Evolutionary conservation across 2,329 filamentous ascomycete species (phyloP).

Genomic region (Penicillium sp.): DNA sequence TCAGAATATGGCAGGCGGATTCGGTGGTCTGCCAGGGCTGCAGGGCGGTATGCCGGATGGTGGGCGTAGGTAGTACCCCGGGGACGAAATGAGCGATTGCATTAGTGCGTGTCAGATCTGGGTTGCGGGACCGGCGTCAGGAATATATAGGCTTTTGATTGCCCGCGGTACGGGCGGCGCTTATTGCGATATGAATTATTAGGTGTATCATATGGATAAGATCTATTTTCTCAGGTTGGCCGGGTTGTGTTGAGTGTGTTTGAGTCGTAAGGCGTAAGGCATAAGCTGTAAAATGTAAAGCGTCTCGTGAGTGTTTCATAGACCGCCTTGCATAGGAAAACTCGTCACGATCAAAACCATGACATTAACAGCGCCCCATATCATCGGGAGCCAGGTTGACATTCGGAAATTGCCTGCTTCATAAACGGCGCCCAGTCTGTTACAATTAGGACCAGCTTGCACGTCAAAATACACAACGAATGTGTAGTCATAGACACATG

Average conservation of each 20-base stretch:
- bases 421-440: constrained; percentile 78
- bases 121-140: constrained; percentile 21
- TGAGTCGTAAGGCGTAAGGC: neutral
- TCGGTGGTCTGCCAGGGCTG: constrained; percentile 38
- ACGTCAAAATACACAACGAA: too few relatives aligned
- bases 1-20: constrained; percentile 43
- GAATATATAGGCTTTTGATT: constrained; percentile 23
- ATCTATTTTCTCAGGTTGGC: neutral
- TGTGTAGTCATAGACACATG: too few relatives aligned
- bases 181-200: constrained; percentile 13
- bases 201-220: constrained; percentile 21
- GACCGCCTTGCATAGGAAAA: constrained; percentile 88
- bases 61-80: constrained; percentile 60
- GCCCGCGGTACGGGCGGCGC: constrained; percentile 15
- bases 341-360: constrained; percentile 82
- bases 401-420: constrained; percentile 81
- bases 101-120: constrained; percentile 11
- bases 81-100: constrained; percentile 6
- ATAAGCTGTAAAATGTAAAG: neutral
- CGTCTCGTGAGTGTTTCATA: constrained; percentile 55
- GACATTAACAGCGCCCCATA: constrained; percentile 85
- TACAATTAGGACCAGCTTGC: neutral
- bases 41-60: constrained; percentile 48
- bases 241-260: neutral
- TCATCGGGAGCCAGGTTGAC: constrained; percentile 92